Evolutionary conservation across 495 filamentous ascomycete species (phyloP).

Genomic region (Aspergillus carlsbadensis): DNA sequence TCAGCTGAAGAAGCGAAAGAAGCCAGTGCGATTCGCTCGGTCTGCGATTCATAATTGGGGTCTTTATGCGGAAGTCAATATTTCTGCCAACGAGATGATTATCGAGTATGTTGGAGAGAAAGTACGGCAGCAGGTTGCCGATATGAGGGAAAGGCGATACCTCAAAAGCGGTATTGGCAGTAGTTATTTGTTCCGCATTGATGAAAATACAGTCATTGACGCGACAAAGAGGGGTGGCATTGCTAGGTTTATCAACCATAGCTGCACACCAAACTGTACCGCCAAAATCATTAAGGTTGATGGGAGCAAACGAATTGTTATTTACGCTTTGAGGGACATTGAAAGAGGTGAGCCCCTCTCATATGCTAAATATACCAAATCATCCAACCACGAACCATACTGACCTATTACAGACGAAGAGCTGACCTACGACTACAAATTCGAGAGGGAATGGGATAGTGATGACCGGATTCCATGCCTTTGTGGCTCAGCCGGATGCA

Average conservation of each 20-base stretch:
- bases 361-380: too few species aligned
- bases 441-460: slow-evolving; percentile 93
- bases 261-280: slow-evolving; percentile 96
- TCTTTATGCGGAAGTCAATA: slow-evolving; percentile 95
- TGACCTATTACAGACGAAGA: slow-evolving; percentile 73
- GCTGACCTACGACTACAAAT: slow-evolving; percentile 99
- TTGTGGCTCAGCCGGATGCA: slow-evolving; percentile 92
- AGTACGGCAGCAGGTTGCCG: slow-evolving; percentile 92
- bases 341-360: slow-evolving; percentile 70
- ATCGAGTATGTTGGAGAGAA: slow-evolving; percentile 99
- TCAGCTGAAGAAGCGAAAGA: slow-evolving; percentile 98
- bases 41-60: slow-evolving; percentile 99
- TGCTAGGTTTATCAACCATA: slow-evolving; percentile 98
- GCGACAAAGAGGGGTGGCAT: slow-evolving; percentile 98
- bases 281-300: slow-evolving; percentile 99
- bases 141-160: slow-evolving; percentile 88
- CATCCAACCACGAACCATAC: slow-evolving; percentile 45
- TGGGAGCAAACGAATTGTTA: slow-evolving; percentile 98
- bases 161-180: slow-evolving; percentile 95
- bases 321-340: slow-evolving; percentile 95
- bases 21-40: slow-evolving; percentile 95
- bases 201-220: slow-evolving; percentile 96
- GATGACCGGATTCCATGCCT: slow-evolving; percentile 96
- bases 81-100: slow-evolving; percentile 97
- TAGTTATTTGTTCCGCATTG: slow-evolving; percentile 96